Evolutionary conservation across 179 eudicot species (phyloP), one percentile per base, ranked within the genome.

Genomic region (Camellia oleifera): DNA sequence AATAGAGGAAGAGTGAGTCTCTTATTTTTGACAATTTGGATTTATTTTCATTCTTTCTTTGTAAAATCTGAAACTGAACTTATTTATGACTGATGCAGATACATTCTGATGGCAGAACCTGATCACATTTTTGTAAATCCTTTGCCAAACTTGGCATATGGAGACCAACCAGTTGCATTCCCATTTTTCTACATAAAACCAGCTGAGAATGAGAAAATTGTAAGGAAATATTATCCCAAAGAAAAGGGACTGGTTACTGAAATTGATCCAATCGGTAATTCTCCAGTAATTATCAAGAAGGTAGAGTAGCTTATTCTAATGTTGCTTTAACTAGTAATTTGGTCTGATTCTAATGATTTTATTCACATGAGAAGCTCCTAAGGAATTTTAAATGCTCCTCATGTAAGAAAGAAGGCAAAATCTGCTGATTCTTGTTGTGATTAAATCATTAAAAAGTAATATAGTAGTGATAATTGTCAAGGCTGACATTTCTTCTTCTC

Each of bases 171-270:
- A 7, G 94, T 87, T 61, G 97, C 86, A 7, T 93, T 79, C 71
- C 91, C 97, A 26, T 93, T 93, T 78, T 93, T 91, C 89, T 93
- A 93, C 85, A 93, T 93, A 70, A 93, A 87, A 78, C 97, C 97
- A 72, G 75, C 78, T n/a, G 89, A 90, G 62, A 80, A 91, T 72
- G 94, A 82, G 79, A 90, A 89, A 66, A 76, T 89, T 67, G 79
- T 93, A 56, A 84, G 95, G 79, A 93, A 93, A 79, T 93, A 83
- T 80, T 91, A 75, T 82, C 94, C 95, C 0, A 75, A 84, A 83
- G 94, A 91, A 64, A 85, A 78, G 80, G 97, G 97, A 75, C 91
- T 92, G 5, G 86, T 91, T 54, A 84, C 87, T 72, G 89, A 88
- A 72, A 73, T 91, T 18, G 98, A 93, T 85, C 98, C 98, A 11